phyloP scores from a whole-genome alignment of 192 early-diverging fungal species.

The Rhizophagus prolifer region DNA sequence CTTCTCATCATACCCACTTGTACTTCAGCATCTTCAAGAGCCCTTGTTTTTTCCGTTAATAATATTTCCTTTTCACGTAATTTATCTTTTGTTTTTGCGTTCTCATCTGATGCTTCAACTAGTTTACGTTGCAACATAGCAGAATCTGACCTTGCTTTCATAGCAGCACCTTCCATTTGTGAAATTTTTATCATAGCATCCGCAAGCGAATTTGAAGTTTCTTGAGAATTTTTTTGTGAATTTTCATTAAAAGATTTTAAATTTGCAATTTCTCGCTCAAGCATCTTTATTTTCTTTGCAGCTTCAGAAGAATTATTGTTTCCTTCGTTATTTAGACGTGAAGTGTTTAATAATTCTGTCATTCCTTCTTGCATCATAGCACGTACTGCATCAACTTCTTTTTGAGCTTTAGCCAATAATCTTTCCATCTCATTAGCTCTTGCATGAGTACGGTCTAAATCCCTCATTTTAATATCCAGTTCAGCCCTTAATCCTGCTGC shows the following conservation, averaged over 20 bases:
- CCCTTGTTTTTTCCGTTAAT: slow-evolving; percentile 38
- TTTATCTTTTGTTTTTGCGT: slow-evolving; percentile 35
- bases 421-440: slow-evolving; percentile 42
- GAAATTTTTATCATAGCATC: slow-evolving; percentile 46
- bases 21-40: slow-evolving; percentile 51
- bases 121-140: slow-evolving; percentile 42
- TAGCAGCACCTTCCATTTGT: slow-evolving; percentile 48
- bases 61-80: slow-evolving; percentile 45
- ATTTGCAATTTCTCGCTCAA: slow-evolving; percentile 41
- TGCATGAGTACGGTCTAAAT: slow-evolving; percentile 38
- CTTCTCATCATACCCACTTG: slow-evolving; percentile 50
- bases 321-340: slow-evolving; percentile 31
- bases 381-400: slow-evolving; percentile 41
- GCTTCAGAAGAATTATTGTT: slow-evolving; percentile 21
- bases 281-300: slow-evolving; percentile 31
- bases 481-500: slow-evolving; percentile 36
- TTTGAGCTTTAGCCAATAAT: slow-evolving; percentile 41
- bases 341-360: slow-evolving; percentile 35
- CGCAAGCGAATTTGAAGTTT: slow-evolving; percentile 38
- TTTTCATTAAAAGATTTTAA: slow-evolving; percentile 35
- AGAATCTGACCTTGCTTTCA: slow-evolving; percentile 46
- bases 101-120: slow-evolving; percentile 44
- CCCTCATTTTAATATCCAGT: slow-evolving; percentile 39
- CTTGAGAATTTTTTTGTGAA: slow-evolving; percentile 31
- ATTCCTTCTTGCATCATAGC: slow-evolving; percentile 44